Evolutionary conservation across 2,329 filamentous ascomycete species (phyloP), one percentile per base, ranked within the genome.

Genomic region (Penicillium verrucosum): DNA sequence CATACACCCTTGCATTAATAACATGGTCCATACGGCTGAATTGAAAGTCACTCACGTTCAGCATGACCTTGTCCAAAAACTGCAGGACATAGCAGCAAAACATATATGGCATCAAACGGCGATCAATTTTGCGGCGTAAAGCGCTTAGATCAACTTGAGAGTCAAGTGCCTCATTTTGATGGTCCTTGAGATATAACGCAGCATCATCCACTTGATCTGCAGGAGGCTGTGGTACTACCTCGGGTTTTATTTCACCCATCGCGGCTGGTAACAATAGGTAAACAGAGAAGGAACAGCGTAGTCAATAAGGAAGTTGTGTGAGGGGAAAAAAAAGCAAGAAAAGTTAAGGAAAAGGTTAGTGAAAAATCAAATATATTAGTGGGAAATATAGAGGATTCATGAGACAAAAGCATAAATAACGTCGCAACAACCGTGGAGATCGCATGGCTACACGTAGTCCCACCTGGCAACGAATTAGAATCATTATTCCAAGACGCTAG

Each of bases 31-130:
- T 30, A 34, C 16, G 30, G n/a, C 7, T 18, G 25, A 8, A 23
- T 12, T 10, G 14, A 16, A 34, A 37, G 32, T 23, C 8, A 63
- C 65, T 54, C 21, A 67, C 65, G 49, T 69, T 69, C n/a, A 69
- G 62, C 60, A 70, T 61, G 14, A 69, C 66, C 52, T 73, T 73
- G 58, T 73, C 71, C 21, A 73, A 54, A 42, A 69, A 73, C 51
- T 73, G 70, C 41, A 73, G 56, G 2, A 68, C 51, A 46, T 73
- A 73, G 50, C 68, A 71, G 23, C 61, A 64, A 38, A 72, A 70
- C 67, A 73, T 66, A 23, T 65, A 66, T 0, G 71, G 70, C 30
- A 73, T 60, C 42, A 73, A 58, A 10, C 61, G 69, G n/a, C 49
- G 61, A 58, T 73, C 71, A 21, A 73, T 66, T 44, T 69, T 68